Conservation (phyloP, 768 basidiomycete species). For the Tremella mesenterica region DNA sequence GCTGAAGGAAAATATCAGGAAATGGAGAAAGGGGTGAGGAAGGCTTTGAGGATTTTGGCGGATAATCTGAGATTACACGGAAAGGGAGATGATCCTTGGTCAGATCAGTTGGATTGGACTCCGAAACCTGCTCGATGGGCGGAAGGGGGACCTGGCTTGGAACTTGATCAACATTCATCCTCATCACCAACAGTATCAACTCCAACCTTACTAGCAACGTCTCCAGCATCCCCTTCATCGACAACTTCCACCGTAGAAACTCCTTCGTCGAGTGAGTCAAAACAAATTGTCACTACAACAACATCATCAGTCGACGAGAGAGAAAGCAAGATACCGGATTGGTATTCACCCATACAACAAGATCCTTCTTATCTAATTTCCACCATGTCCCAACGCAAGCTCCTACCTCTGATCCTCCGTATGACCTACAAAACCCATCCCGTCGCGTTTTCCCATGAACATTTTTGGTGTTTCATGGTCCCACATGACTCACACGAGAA, state of each 20-base stretch:
- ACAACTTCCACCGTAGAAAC: background rate
- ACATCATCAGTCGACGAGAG: background rate
- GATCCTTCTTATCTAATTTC: conserved; percentile 14
- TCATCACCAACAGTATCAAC: background rate
- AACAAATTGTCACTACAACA: background rate
- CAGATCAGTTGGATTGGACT: conserved; percentile 89
- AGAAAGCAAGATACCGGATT: conserved; percentile 4
- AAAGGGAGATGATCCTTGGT: conserved; percentile 67
- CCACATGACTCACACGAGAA: conserved; percentile 18
- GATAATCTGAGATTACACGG: conserved; percentile 50
- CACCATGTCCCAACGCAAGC: conserved; percentile 45
- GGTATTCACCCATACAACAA: conserved; percentile 6
- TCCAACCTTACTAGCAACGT: background rate
- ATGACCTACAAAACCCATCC: conserved; percentile 58
- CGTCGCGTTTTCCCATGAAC: conserved; percentile 51
- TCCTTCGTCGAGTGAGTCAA: too few species aligned
- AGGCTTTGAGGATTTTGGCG: conserved; percentile 61
- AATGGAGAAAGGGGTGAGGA: conserved; percentile 58
- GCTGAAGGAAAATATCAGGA: conserved; percentile 70
- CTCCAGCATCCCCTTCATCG: background rate
- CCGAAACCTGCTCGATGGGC: conserved; percentile 54
- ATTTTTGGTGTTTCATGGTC: conserved; percentile 55
- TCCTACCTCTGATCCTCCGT: conserved; percentile 61
- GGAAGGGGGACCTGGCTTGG: conserved; percentile 11
- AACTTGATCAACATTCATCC: background rate